Percentiles rank a stretch among this genome's conserved stretches.
These are phyloP conservation scores for Penstemon newberryi DNA, from an alignment of 257 asterid genomes.

Conservation along the genomic window DNA sequence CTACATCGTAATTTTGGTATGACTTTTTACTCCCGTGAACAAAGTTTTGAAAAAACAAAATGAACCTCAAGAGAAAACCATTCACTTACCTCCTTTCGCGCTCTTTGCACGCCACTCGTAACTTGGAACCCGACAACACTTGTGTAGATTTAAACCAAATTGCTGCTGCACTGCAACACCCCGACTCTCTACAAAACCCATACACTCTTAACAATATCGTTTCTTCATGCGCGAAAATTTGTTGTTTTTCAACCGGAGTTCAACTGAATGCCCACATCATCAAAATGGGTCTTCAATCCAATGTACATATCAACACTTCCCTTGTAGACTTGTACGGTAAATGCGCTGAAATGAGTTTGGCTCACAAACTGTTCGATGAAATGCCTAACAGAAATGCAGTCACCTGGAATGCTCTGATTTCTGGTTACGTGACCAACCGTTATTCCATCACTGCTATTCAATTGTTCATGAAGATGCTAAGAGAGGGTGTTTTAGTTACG, in stretches of 20 bases:
- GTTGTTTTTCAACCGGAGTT: slow-evolving; percentile 32
- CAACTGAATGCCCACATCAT: slow-evolving; percentile 51
- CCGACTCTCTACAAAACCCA: slow-evolving; percentile 34
- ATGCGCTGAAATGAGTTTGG: slow-evolving; percentile 28
- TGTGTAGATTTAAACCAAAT: slow-evolving; percentile 19
- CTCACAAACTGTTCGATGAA: slow-evolving; percentile 55
- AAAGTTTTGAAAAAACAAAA: not conserved
- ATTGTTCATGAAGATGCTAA: slow-evolving; percentile 46
- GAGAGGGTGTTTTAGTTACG: slow-evolving; percentile 37
- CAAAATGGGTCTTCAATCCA: slow-evolving; percentile 49
- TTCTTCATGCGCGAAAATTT: slow-evolving; percentile 44
- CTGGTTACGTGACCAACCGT: slow-evolving; percentile 44
- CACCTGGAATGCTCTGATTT: slow-evolving; percentile 54
- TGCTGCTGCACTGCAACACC: slow-evolving; percentile 31
- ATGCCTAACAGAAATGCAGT: slow-evolving; percentile 48
- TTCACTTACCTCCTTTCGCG: slow-evolving; percentile 23
- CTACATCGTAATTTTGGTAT: no score
- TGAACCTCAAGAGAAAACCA: slow-evolving; percentile 10
- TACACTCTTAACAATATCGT: slow-evolving; percentile 42
- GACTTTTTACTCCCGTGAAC: not conserved
- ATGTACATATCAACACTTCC: slow-evolving; percentile 50
- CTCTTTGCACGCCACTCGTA: slow-evolving; percentile 15
- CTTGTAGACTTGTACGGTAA: slow-evolving; percentile 49
- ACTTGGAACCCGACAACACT: not conserved
- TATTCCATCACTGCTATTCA: slow-evolving; percentile 33